phyloP scores from a whole-genome alignment of 2,329 filamentous ascomycete species.

The Atkinsonella texensis region DNA sequence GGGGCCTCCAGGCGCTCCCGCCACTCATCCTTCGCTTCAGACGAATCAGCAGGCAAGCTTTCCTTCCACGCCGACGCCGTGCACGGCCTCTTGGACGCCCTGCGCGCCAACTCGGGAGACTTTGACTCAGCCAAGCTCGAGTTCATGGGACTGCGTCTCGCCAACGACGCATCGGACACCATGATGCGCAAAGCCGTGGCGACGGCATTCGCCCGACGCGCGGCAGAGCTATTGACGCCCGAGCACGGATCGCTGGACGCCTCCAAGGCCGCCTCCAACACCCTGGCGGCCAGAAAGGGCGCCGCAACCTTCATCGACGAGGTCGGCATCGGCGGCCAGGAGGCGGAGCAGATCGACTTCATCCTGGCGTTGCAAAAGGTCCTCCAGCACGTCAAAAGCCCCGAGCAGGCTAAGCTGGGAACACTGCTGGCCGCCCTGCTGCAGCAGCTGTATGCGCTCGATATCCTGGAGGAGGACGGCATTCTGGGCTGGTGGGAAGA shows the following conservation, averaged over 20 bases:
- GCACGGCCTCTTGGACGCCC: slow-evolving; percentile 71
- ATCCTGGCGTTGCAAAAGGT: slow-evolving; percentile 73
- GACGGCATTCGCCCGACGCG: slow-evolving; percentile 71
- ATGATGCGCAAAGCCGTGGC: slow-evolving; percentile 82
- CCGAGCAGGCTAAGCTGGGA: slow-evolving; percentile 34
- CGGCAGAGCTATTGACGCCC: slow-evolving; percentile 51
- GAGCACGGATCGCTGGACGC: slow-evolving; percentile 43
- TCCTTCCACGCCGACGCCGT: slow-evolving; percentile 81
- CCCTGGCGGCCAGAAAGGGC: slow-evolving; percentile 43
- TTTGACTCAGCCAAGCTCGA: slow-evolving; percentile 79
- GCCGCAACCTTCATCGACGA: slow-evolving; percentile 45
- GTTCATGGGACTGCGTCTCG: slow-evolving; percentile 85
- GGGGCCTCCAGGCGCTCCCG: slow-evolving; percentile 44
- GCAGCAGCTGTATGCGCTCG: slow-evolving; percentile 74
- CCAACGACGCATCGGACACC: slow-evolving; percentile 77
- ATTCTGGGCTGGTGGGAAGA: slow-evolving; percentile 85
- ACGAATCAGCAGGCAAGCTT: slow-evolving; percentile 46
- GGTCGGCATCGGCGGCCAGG: slow-evolving; percentile 51
- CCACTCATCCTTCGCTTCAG: slow-evolving; percentile 60
- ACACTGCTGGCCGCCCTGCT: slow-evolving; percentile 65
- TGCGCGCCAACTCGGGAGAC: slow-evolving; percentile 62
- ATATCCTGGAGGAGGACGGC: slow-evolving; percentile 80
- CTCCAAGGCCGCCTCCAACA: slow-evolving; percentile 49
- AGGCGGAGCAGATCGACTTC: slow-evolving; percentile 75
- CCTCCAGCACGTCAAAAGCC: slow-evolving; percentile 52